Conservation (phyloP, 2,329 filamentous ascomycete genomes). For the Magnaporthiopsis rhizophila region DNA sequence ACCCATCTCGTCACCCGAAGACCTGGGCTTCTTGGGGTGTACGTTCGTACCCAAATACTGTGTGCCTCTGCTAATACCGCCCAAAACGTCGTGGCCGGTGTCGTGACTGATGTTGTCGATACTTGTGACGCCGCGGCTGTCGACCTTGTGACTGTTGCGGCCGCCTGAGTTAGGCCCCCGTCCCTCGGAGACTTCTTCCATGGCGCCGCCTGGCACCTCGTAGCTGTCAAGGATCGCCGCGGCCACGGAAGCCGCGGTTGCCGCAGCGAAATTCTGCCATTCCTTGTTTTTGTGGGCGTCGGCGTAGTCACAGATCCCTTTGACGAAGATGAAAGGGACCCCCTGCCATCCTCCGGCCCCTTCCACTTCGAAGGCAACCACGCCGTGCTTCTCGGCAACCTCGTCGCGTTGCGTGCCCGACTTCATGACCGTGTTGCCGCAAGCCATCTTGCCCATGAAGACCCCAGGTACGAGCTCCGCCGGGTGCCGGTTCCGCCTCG, state of each 20-base stretch:
- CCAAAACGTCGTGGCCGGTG: neutral
- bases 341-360: conserved; percentile 23
- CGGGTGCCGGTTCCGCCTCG: too few species aligned
- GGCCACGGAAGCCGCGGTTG: conserved; percentile 23
- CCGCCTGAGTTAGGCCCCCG: too few species aligned
- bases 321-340: conserved; percentile 20
- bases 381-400: neutral
- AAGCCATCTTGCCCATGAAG: neutral
- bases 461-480: neutral
- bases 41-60: too few species aligned
- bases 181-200: neutral
- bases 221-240: conserved; percentile 10
- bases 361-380: conserved; percentile 25
- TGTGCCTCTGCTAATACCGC: too few species aligned
- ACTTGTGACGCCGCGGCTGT: neutral
- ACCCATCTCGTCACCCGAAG: too few species aligned
- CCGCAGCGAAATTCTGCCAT: conserved; percentile 29
- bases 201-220: neutral
- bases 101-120: neutral
- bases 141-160: neutral
- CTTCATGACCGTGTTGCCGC: neutral
- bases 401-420: neutral
- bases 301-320: conserved; percentile 29
- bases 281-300: conserved; percentile 30
- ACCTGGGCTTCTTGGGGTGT: too few species aligned